Conservation (phyloP, 768 basidiomycete species). For the Russula griseocarnosa region DNA sequence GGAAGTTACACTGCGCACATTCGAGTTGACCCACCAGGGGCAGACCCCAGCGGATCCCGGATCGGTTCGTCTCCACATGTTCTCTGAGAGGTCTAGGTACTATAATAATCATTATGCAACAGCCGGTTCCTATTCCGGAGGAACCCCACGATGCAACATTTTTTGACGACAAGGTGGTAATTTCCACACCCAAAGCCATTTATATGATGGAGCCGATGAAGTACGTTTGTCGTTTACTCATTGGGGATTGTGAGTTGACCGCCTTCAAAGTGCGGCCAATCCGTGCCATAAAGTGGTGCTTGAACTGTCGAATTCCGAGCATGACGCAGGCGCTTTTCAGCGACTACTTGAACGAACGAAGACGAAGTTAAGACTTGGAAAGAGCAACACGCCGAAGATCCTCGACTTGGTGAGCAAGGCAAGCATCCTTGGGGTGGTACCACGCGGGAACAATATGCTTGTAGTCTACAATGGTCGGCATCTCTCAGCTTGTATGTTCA, state of each 20-base stretch:
- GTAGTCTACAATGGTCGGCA: neutral
- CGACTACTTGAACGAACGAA: slow-evolving; percentile 26
- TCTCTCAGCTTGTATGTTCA: neutral
- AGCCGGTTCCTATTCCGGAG: neutral
- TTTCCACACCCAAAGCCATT: neutral
- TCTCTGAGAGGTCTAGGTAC: neutral
- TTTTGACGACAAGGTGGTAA: neutral
- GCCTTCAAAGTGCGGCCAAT: neutral
- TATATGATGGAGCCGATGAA: neutral
- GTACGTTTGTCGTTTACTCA: neutral
- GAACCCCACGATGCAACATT: neutral
- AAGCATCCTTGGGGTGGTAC: neutral
- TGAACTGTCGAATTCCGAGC: neutral
- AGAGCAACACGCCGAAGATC: neutral
- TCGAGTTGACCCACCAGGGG: neutral
- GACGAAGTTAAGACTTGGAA: neutral
- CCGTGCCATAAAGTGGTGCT: neutral
- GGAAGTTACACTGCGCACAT: neutral
- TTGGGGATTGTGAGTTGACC: neutral
- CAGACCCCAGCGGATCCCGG: neutral
- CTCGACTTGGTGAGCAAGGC: neutral
- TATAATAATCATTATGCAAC: neutral
- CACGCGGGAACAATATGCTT: neutral
- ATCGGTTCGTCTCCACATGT: neutral
- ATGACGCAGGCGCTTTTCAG: neutral